Conservation (phyloP, 129 eudicot genomes). For the Arctium lappa region DNA sequence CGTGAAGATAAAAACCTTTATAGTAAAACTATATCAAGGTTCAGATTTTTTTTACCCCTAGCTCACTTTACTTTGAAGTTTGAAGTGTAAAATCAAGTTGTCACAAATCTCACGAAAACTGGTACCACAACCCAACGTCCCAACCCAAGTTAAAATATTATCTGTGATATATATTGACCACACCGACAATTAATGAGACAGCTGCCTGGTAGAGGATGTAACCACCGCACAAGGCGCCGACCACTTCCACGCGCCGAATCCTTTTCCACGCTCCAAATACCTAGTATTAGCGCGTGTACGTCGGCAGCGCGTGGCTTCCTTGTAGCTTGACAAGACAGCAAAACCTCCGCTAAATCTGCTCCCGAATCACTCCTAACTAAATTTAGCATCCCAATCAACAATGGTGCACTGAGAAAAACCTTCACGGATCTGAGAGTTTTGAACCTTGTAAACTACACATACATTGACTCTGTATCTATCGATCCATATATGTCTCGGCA, state of each 20-base stretch:
- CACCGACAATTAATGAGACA: conserved; percentile 16
- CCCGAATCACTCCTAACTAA: conserved; percentile 14
- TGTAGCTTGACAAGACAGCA: conserved; percentile 9
- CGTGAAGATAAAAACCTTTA: no score
- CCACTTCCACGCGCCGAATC: conserved; percentile 7
- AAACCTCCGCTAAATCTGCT: conserved; percentile 25
- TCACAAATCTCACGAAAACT: no score
- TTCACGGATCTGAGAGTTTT: not conserved
- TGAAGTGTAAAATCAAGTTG: no score
- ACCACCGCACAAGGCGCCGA: conserved; percentile 7
- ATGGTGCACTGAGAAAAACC: not conserved
- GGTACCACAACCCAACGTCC: no score
- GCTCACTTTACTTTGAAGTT: no score
- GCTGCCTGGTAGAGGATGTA: conserved; percentile 11
- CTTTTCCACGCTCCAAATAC: not conserved
- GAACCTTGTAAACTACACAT: not conserved
- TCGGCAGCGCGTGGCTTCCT: not conserved
- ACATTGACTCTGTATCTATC: not conserved
- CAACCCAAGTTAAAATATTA: no score
- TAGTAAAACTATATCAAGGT: no score
- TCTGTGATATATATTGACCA: no score
- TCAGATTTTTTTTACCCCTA: no score
- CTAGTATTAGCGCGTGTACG: not conserved
- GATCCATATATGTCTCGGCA: conserved; percentile 66
- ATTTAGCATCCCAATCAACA: conserved; percentile 10